phyloP scores from a whole-genome alignment of 2,329 filamentous ascomycete species.

The Monosporascus sp. region DNA sequence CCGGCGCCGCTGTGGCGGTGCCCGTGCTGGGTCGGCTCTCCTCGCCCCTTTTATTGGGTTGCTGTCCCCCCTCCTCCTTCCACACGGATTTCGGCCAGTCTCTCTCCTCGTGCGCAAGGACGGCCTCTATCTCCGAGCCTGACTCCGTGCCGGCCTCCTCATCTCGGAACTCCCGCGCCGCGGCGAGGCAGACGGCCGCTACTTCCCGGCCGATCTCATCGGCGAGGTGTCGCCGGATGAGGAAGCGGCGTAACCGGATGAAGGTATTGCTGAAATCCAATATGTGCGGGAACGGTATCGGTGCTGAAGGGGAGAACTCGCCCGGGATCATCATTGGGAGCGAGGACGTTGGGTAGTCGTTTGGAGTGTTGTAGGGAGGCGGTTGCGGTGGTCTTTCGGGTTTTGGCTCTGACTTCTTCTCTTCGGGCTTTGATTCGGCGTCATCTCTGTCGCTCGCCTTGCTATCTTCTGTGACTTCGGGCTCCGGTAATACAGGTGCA shows the following conservation, averaged over 20 bases:
- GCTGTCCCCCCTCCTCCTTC: conserved; percentile 46
- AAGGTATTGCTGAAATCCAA: conserved; percentile 91
- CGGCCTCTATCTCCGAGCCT: conserved; percentile 55
- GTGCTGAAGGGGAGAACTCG: conserved; percentile 66
- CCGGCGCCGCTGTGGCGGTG: conserved; percentile 5
- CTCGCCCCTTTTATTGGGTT: conserved; percentile 28
- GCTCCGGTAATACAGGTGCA: conserved; percentile 42
- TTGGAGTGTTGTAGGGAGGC: conserved; percentile 67
- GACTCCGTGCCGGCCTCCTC: conserved; percentile 26
- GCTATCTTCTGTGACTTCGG: conserved; percentile 13
- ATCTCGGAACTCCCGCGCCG: conserved; percentile 46
- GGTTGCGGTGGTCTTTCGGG: conserved; percentile 57
- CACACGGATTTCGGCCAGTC: conserved; percentile 82
- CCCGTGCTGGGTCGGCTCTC: conserved; percentile 6
- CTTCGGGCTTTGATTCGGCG: conserved; percentile 41
- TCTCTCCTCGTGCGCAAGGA: conserved; percentile 66
- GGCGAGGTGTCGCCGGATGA: conserved; percentile 79
- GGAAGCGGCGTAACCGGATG: conserved; percentile 78
- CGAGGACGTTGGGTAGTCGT: conserved; percentile 63
- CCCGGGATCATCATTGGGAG: conserved; percentile 63
- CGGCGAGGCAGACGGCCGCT: conserved; percentile 72
- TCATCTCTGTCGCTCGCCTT: conserved; percentile 11
- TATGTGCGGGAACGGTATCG: conserved; percentile 79
- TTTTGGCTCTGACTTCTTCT: conserved; percentile 44
- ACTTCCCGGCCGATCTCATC: conserved; percentile 85